phyloP scores from a whole-genome alignment of 257 asterid genomes.

The Solanum rostratum region DNA sequence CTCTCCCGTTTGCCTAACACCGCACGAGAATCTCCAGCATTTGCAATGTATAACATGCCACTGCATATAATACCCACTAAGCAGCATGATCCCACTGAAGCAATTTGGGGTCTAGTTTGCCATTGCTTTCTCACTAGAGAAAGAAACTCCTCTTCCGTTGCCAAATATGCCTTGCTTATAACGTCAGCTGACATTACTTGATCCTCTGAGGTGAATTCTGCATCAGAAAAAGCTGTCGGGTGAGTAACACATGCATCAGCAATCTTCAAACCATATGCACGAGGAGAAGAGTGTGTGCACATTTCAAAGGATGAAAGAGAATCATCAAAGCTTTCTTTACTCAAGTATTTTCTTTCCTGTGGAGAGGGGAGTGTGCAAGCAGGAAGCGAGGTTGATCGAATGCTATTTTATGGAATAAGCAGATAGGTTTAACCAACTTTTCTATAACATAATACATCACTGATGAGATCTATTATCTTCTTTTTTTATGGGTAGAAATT shows the following conservation, averaged over 20 bases:
- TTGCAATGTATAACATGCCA: slow-evolving; percentile 55
- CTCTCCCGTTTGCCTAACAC: slow-evolving; percentile 52
- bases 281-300: neutral
- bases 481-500: neutral
- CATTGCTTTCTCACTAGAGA: slow-evolving; percentile 55
- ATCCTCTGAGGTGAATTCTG: slow-evolving; percentile 49
- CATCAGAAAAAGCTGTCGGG: slow-evolving; percentile 33
- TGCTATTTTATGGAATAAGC: neutral
- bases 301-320: neutral
- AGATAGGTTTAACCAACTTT: neutral
- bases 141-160: slow-evolving; percentile 74
- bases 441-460: neutral
- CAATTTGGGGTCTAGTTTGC: slow-evolving; percentile 55
- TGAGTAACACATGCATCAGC: slow-evolving; percentile 21
- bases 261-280: neutral
- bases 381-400: neutral
- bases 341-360: neutral
- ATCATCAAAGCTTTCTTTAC: neutral
- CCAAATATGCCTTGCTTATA: slow-evolving; percentile 52
- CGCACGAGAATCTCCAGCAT: slow-evolving; percentile 77
- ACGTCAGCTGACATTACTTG: slow-evolving; percentile 72
- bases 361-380: neutral
- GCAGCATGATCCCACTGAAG: slow-evolving; percentile 85
- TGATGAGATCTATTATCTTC: neutral
- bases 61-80: slow-evolving; percentile 61